A percentile compares a stretch with the other conserved stretches of the same genome.
These are phyloP conservation scores for Amanita exitialis DNA, from an alignment of 768 basidiomycete genomes.

Conservation along the genomic window DNA sequence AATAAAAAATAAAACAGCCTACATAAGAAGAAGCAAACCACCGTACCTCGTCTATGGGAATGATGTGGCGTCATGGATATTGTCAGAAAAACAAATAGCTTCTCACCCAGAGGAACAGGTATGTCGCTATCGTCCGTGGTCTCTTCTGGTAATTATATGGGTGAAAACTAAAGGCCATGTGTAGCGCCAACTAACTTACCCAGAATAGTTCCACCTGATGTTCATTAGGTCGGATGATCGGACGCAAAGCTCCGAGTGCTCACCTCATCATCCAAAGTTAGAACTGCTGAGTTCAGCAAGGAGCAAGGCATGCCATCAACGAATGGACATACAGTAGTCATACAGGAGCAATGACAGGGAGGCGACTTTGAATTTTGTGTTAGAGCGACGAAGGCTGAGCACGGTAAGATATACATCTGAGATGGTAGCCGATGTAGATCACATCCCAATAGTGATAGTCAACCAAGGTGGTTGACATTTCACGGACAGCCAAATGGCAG, in stretches of 20 bases:
- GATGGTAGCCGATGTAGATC: neutral
- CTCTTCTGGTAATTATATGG: neutral
- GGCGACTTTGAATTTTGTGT: neutral
- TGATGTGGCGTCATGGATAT: neutral
- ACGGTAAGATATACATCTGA: neutral
- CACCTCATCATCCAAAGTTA: neutral
- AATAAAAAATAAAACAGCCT: neutral
- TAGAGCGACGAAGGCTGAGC: neutral
- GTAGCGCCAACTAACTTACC: neutral
- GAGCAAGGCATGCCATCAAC: neutral
- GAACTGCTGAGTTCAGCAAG: neutral
- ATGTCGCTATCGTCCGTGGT: neutral
- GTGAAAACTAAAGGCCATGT: neutral
- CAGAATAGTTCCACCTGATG: neutral
- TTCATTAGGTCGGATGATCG: neutral
- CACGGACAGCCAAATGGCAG: too few relatives aligned
- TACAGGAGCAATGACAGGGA: neutral
- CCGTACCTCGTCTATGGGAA: neutral
- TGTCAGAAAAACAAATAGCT: too few relatives aligned
- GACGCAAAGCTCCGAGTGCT: neutral
- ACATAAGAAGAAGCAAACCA: neutral
- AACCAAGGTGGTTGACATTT: too few relatives aligned
- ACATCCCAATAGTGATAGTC: too few relatives aligned
- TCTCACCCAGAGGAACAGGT: neutral
- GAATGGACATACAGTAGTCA: neutral